A percentile compares a stretch with the other conserved stretches of the same genome.
phyloP scores from a whole-genome alignment of 164 flowering plant species.

The Hamamelis virginiana region DNA sequence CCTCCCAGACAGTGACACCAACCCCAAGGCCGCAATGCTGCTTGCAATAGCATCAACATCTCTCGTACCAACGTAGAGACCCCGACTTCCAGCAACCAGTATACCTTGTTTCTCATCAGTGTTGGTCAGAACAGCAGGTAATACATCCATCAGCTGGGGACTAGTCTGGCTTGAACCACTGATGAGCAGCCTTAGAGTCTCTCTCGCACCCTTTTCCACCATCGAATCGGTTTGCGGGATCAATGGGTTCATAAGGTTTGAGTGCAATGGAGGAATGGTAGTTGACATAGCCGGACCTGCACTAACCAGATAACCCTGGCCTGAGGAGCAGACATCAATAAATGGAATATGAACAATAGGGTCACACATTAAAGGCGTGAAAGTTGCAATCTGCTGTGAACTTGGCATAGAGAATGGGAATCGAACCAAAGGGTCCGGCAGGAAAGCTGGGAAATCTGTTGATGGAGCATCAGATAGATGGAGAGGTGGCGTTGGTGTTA shows the following conservation, averaged over 20 bases:
- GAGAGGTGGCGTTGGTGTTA: constrained; percentile 32
- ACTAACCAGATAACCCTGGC: constrained; percentile 90
- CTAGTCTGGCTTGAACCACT: constrained; percentile 53
- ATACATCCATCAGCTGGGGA: constrained; percentile 42
- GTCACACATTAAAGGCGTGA: constrained; percentile 84
- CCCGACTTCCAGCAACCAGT: constrained; percentile 56
- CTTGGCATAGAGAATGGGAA: constrained; percentile 42
- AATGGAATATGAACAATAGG: constrained; percentile 93
- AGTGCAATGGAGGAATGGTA: constrained; percentile 56
- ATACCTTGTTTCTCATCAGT: constrained; percentile 30
- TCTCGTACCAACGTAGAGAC: constrained; percentile 46
- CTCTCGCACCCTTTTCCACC: constrained; percentile 82
- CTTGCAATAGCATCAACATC: constrained; percentile 42
- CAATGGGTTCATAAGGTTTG: constrained; percentile 49
- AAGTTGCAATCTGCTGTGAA: constrained; percentile 78
- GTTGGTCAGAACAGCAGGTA: constrained; percentile 44
- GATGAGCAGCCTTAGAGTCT: constrained; percentile 77
- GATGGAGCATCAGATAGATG: constrained; percentile 41
- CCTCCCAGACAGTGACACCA: constrained; percentile 32
- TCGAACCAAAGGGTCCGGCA: constrained; percentile 65
- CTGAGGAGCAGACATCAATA: constrained; percentile 85
- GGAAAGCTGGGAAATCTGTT: constrained; percentile 58
- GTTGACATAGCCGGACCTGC: constrained; percentile 71
- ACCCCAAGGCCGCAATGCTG: constrained; percentile 45
- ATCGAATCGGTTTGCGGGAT: constrained; percentile 57